Conservation (phyloP, 1,284 basidiomycete species). For the Moesziomyces parantarcticus region DNA sequence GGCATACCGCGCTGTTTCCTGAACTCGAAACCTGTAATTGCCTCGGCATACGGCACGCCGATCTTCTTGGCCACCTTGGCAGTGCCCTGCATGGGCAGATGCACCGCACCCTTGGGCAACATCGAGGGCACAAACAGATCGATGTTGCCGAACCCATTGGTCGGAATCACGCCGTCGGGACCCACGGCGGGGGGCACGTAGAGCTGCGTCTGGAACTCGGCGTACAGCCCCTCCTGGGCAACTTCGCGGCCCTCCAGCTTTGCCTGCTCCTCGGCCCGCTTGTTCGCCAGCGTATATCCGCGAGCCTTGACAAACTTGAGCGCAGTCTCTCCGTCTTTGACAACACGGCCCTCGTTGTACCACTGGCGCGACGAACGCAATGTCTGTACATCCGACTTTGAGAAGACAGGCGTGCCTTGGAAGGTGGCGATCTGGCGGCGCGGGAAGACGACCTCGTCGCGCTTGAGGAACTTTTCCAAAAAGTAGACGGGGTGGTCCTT, state of each 20-base stretch:
- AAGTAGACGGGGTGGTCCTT: conserved; percentile 96
- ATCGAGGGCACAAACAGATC: conserved; percentile 95
- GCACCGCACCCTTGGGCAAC: conserved; percentile 86
- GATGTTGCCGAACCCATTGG: conserved; percentile 96
- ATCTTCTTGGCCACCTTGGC: conserved; percentile 87
- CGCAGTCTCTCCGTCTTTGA: conserved; percentile 82
- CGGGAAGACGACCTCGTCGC: conserved; percentile 86
- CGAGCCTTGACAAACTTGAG: conserved; percentile 90
- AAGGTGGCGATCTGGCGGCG: conserved; percentile 85
- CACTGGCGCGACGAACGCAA: conserved; percentile 93
- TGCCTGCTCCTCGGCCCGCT: conserved; percentile 83
- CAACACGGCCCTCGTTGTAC: conserved; percentile 84
- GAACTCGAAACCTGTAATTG: conserved; percentile 95
- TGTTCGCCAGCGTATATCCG: conserved; percentile 82
- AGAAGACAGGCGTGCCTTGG: conserved; percentile 91
- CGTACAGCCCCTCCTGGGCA: conserved; percentile 79
- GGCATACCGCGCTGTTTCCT: conserved; percentile 88
- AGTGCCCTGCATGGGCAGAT: conserved; percentile 76
- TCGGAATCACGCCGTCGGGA: conserved; percentile 88
- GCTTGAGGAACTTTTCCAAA: conserved; percentile 86
- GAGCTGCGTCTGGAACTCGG: conserved; percentile 83
- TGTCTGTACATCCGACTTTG: conserved; percentile 81
- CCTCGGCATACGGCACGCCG: conserved; percentile 90
- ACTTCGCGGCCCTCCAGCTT: conserved; percentile 67
- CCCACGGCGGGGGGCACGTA: conserved; percentile 80